Conservation (phyloP, 768 basidiomycete genomes). For the Artomyces pyxidatus region DNA sequence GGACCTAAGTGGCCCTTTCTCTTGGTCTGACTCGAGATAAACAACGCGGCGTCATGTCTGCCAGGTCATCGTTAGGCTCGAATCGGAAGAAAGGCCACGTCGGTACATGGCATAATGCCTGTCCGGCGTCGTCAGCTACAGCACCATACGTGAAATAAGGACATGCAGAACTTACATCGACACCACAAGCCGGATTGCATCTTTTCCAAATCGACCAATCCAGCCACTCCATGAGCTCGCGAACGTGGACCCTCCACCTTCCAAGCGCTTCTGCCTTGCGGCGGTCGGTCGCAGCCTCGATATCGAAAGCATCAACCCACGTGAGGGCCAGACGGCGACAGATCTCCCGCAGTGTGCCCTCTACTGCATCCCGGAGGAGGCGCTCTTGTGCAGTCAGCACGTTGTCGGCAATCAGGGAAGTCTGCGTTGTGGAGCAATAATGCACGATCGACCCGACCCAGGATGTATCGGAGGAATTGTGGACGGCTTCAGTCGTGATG, state of each 20-base stretch:
- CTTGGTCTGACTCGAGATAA: not conserved
- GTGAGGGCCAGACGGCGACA: conserved; percentile 9
- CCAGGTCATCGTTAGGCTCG: not conserved
- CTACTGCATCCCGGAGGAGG: conserved; percentile 8
- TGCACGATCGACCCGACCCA: conserved; percentile 10
- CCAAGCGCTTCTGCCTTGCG: not conserved
- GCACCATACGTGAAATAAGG: not conserved
- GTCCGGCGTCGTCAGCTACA: not conserved
- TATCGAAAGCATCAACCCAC: conserved; percentile 14
- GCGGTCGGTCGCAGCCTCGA: conserved; percentile 6
- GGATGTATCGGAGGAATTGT: conserved; percentile 5
- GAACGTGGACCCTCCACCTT: no score
- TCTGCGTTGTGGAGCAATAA: conserved; percentile 12
- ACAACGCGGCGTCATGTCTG: conserved; percentile 1
- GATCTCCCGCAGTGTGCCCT: conserved; percentile 14
- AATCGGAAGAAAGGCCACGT: conserved; percentile 2
- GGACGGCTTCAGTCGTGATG: conserved; percentile 12
- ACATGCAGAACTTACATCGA: conserved; percentile 29
- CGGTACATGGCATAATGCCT: not conserved
- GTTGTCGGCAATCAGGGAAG: conserved; percentile 2
- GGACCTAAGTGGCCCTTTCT: no score
- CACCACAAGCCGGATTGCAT: conserved; percentile 37
- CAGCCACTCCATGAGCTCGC: conserved; percentile 46
- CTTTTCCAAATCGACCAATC: conserved; percentile 46
- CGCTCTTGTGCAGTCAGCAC: conserved; percentile 11